These are phyloP conservation scores for Hypericum androsaemum DNA, from an alignment of 345 rosid genomes.

Conservation along the genomic window DNA sequence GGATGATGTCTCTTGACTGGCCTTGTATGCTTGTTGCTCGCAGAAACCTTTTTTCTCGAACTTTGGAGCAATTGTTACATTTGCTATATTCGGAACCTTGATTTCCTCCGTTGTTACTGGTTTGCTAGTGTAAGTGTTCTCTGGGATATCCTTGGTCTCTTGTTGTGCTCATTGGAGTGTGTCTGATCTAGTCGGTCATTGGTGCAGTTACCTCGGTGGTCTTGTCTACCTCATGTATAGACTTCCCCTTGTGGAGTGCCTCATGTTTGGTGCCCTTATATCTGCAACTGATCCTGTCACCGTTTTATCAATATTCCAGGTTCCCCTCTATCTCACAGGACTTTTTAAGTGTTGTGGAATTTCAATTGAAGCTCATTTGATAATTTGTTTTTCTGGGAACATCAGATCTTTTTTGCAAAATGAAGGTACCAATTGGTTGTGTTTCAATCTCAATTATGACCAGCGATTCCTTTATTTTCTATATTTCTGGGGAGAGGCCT, in stretches of 20 bases:
- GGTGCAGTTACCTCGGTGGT: slow-evolving; percentile 83
- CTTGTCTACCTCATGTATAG: slow-evolving; percentile 66
- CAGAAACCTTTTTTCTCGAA: slow-evolving; percentile 97
- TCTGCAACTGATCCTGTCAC: slow-evolving; percentile 99
- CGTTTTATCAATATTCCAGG: slow-evolving; percentile 96
- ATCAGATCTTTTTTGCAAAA: background rate
- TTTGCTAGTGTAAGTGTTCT: slow-evolving; percentile 64
- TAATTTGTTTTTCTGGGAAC: slow-evolving; percentile 1
- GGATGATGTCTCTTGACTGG: too few species aligned
- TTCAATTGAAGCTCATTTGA: too few species aligned
- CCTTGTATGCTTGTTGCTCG: slow-evolving; percentile 1
- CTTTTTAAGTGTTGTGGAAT: background rate
- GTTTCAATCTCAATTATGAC: too few species aligned
- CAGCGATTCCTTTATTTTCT: too few species aligned
- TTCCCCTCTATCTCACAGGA: slow-evolving; percentile 10
- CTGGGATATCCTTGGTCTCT: background rate
- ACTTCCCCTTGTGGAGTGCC: slow-evolving; percentile 89
- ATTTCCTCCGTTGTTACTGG: slow-evolving; percentile 81
- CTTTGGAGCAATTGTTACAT: slow-evolving; percentile 95
- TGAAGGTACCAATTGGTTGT: background rate
- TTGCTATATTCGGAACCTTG: slow-evolving; percentile 83
- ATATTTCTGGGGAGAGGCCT: too few species aligned
- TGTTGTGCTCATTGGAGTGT: slow-evolving; percentile 3
- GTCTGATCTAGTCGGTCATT: background rate
- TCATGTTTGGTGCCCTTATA: slow-evolving; percentile 98